Conservation (phyloP, 306 rosid species). For the Prunus persica region DNA sequence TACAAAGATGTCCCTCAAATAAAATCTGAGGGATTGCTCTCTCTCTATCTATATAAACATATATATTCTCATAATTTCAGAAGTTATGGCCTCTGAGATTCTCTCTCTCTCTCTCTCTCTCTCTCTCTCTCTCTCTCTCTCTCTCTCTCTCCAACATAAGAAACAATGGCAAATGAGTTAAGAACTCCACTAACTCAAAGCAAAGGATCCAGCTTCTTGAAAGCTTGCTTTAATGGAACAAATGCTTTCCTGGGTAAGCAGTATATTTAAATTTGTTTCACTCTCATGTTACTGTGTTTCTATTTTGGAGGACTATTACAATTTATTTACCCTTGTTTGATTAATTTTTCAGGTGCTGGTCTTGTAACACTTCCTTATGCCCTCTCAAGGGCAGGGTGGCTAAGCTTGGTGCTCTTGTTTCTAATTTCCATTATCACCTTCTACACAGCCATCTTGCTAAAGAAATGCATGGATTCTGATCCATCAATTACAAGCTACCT, state of each 20-base stretch:
- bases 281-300: background rate
- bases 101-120: too few relatives aligned
- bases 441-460: conserved; percentile 6
- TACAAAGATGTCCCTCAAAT: too few relatives aligned
- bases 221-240: conserved; percentile 16
- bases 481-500: conserved; percentile 4
- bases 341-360: conserved; percentile 7
- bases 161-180: background rate
- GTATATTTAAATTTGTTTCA: background rate
- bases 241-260: conserved; percentile 4
- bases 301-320: too few relatives aligned
- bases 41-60: too few relatives aligned
- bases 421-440: background rate
- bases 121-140: too few relatives aligned
- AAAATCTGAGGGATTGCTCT: too few relatives aligned
- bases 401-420: conserved; percentile 1
- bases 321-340: background rate
- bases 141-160: too few relatives aligned
- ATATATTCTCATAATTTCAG: too few relatives aligned
- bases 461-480: conserved; percentile 14
- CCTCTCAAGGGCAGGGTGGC: conserved; percentile 15
- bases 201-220: background rate
- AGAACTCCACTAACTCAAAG: conserved; percentile 2
- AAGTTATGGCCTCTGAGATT: too few relatives aligned
- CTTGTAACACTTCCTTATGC: conserved; percentile 14